Base-by-base conservation (phyloP, 2,329 filamentous ascomycete genomes). In the Cercospora sesami region DNA sequence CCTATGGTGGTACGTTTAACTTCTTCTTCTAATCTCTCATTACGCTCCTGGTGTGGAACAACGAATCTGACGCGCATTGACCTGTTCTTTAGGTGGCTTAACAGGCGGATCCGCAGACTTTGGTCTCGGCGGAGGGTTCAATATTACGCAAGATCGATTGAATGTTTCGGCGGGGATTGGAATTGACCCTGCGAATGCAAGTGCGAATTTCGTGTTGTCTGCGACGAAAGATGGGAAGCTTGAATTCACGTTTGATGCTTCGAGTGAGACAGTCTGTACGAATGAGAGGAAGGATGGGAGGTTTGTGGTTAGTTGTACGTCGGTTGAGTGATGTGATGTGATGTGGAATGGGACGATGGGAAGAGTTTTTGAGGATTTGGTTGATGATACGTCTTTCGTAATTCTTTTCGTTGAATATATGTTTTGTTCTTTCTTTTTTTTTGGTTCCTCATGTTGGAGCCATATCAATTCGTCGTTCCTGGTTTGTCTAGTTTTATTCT, bases 61-160 rank as follows among this genome's bases (percentile, higher is more conserved):
- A 26, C 26, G 26, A 26, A 26, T 26, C 26, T 26, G 26, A 26
- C 26, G 26, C 26, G 26, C 26, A 26, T 26, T 26, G 26, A 26
- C 26, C 26, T 26, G 26, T 26, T 26, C 26, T 26, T 26, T 26
- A 39, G 71, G 71, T 45, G 71, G 71, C 6, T 23, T 73, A 1
- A 55, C 67, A n/a, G 69, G 66, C 33, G 71, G 71, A 21, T 69
- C 69, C 23, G 23, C 61, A 5, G 66, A 59, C 48, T 71, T 71
- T 48, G 71, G 71, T 8, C 66, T 73, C n/a, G 71, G 71, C 14
- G 69, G 71, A 10, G 71, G 71, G 0, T 73, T 65, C 57, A 69
- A 23, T 7, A 71, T 73, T 33, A 67, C 65, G 16, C 68, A 66
- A 4, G 57, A 63, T 3, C 66, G 60, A 8, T 63, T 73, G 66